Evolutionary conservation across 345 rosid genomes (phyloP), one percentile per base, ranked within the genome.

Genomic region (Syzygium aqueum): DNA sequence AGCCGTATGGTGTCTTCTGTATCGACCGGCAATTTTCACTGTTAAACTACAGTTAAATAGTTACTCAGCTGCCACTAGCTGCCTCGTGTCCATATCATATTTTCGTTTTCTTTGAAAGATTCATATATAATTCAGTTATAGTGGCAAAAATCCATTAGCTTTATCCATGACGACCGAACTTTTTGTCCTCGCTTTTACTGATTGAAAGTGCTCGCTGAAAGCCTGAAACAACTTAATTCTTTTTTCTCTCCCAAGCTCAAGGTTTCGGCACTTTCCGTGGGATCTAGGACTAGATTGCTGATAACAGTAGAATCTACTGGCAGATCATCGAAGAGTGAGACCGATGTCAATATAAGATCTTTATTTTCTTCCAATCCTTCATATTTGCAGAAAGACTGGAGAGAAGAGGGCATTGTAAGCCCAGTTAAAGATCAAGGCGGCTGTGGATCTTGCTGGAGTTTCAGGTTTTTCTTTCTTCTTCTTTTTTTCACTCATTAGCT

Each of bases 371-470:
- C 84, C 40, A 11, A 84, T 22, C 11, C 84, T 50, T 30, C 63
- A 7, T 51, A 51, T 85, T 50, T 77, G 84, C 92, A 97, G 99
- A 95, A 94, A 95, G 99, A 97, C 92, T 97, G 99, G 99, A 96
- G 99, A 88, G 90, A 91, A 85, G 89, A 80, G 19, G 98, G 98
- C 85, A 95, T 97, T 50, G 99, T 97, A 43, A 95, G 99, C 90
- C 96, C 98, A 0, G 96, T 97, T 52, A 97, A 97, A 91, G 84
- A 97, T 87, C 98, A 97, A 87, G 95, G 98, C 63, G 89, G 89
- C 30, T 97, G 99, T 88, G 99, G 99, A 87, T 96, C 99, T 89
- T 97, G 99, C 95, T 97, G 99, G 99, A 95, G 98, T 63, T 97
- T 97, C 96, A 97, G 99, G 99, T 97, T 86, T 28, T 84, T 33